A percentile compares a stretch with the other conserved stretches of the same genome.
These are phyloP conservation scores for Candolleomyces aberdarensis DNA, from an alignment of 768 basidiomycete species.

Conservation along the genomic window DNA sequence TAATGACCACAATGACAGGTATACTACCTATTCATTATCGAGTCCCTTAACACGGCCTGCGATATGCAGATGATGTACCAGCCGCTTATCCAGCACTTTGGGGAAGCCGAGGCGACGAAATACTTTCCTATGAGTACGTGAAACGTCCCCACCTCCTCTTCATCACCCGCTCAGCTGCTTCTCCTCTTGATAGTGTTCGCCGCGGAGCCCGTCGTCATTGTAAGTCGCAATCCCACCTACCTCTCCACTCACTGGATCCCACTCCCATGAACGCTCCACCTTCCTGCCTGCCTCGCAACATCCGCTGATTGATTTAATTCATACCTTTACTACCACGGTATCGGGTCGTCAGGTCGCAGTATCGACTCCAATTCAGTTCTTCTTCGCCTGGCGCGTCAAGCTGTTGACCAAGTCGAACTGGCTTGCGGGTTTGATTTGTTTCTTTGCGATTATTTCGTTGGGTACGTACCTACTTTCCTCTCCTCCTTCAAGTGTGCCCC, in stretches of 20 bases:
- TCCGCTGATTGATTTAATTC: too few relatives aligned
- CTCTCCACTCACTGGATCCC: neutral
- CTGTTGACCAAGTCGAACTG: slow-evolving; percentile 38
- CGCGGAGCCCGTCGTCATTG: slow-evolving; percentile 32
- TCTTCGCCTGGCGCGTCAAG: slow-evolving; percentile 42
- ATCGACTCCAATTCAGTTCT: slow-evolving; percentile 47
- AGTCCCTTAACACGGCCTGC: slow-evolving; percentile 41
- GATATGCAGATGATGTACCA: slow-evolving; percentile 46
- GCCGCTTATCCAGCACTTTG: slow-evolving; percentile 40
- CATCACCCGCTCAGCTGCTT: neutral
- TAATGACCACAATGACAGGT: slow-evolving; percentile 24
- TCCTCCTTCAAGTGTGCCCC: slow-evolving; percentile 16
- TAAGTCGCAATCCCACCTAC: slow-evolving; percentile 11
- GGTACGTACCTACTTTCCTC: slow-evolving; percentile 15
- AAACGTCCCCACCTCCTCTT: neutral
- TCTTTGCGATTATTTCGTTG: slow-evolving; percentile 32
- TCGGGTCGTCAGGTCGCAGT: slow-evolving; percentile 30
- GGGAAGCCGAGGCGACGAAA: slow-evolving; percentile 16
- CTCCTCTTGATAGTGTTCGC: slow-evolving; percentile 22
- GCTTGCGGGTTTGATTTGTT: slow-evolving; percentile 28
- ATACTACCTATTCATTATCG: slow-evolving; percentile 38
- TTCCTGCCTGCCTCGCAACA: too few relatives aligned
- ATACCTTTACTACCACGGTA: neutral
- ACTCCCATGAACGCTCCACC: too few relatives aligned
- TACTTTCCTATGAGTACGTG: slow-evolving; percentile 26